Percentiles rank a stretch among this genome's conserved stretches.
phyloP scores from a whole-genome alignment of 1,284 basidiomycete species.

The Phylloboletellus chloephorus region DNA sequence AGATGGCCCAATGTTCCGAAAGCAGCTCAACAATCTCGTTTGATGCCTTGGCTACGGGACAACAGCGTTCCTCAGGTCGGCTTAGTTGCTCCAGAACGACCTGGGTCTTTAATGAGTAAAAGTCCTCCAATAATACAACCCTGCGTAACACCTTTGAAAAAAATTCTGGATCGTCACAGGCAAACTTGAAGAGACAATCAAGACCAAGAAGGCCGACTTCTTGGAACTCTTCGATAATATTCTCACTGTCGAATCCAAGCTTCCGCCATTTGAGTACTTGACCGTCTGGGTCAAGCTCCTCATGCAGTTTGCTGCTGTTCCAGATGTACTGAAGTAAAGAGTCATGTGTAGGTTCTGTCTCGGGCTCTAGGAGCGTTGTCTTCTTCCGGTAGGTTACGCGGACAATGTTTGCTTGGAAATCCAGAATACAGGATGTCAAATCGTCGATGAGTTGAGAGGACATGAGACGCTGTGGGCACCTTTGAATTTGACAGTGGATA shows the following conservation, averaged over 20 bases:
- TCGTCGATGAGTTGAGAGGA: conserved; percentile 83
- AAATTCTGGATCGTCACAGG: conserved; percentile 66
- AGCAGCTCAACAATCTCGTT: conserved; percentile 84
- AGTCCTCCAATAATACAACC: neutral
- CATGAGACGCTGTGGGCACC: conserved; percentile 67
- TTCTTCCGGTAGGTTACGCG: conserved; percentile 80
- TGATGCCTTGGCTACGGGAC: conserved; percentile 83
- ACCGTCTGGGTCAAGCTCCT: conserved; percentile 47
- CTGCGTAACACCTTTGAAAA: conserved; percentile 66
- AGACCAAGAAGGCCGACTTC: conserved; percentile 83
- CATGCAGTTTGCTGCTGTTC: conserved; percentile 53
- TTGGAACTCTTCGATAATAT: conserved; percentile 75
- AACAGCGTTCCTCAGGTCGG: conserved; percentile 70
- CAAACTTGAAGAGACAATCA: conserved; percentile 79
- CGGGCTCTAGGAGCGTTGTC: conserved; percentile 69
- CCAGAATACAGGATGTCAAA: conserved; percentile 79
- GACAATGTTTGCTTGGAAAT: conserved; percentile 88
- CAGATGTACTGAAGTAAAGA: conserved; percentile 69
- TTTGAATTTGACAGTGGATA: conserved; percentile 12
- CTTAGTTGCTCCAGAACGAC: conserved; percentile 83
- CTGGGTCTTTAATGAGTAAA: conserved; percentile 34
- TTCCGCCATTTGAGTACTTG: conserved; percentile 67
- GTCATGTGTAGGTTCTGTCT: conserved; percentile 55
- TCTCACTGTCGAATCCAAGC: conserved; percentile 77
- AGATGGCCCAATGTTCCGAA: conserved; percentile 83